Evolutionary conservation across 2,329 filamentous ascomycete genomes (phyloP), one percentile per base, ranked within the genome.

Genomic region (Penicillium glabrum): DNA sequence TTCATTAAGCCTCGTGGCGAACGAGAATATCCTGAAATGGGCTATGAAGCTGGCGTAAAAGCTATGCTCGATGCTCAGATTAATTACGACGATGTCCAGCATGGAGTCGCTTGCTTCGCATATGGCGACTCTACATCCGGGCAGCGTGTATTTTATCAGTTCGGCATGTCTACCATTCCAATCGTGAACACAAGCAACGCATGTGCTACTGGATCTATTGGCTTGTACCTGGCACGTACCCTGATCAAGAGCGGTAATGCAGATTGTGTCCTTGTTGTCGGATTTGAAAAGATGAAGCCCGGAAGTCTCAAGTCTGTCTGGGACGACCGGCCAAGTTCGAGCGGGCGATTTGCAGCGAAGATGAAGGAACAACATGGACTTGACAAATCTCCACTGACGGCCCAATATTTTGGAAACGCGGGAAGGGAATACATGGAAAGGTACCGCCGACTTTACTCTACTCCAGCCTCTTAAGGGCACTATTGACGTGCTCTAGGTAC

Each of bases 141-240:
- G 47, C 93, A 98, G 81, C 89, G 93, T 63, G 93, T 98, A 70
- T 97, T 98, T 79, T 98, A 98, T 79, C 93, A 98, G 79, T 97
- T 98, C 75, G 95, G 93, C 80, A 93, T 98, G 88, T 97, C 93
- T 44, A 83, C 89, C 70, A 97, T 98, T 67, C 93, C 93, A 69
- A 91, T 98, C 73, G 93, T 96, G 82, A 98, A 98, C 71, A 91
- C 96, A 71, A 98, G 97, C 84, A 98, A 98, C 83, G 96, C 97
- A 81, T 98, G 93, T 82, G 91, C 90, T 3, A 98, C 93, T 0
- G 95, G 93, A n/a, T 92, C 89, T 5, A 96, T 93, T 0, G 95
- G 93, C 8, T 80, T 98, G 56, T 87, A 88, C 71, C 89, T 98
- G 83, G 95, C 84, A 1, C 83, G 92, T 33, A 91, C 88, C 52